Evolutionary conservation across 331 rosid species (phyloP), one percentile per base, ranked within the genome.

Genomic region (Phaseolus coccineus): DNA sequence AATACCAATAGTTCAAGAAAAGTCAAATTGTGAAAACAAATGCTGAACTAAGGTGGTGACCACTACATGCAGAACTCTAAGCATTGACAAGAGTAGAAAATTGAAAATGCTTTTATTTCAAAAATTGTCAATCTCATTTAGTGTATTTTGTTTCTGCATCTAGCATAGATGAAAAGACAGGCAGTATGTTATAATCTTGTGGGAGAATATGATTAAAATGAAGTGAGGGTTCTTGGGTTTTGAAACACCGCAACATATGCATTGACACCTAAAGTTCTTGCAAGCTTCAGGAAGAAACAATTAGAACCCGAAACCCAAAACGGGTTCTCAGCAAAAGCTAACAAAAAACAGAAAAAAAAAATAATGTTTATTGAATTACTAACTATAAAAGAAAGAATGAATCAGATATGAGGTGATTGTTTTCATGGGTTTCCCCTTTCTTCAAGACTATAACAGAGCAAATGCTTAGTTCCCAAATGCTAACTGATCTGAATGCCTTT

Each of bases 211-310:
- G 48, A 77, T 71, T 27, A 80, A 85, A 82, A 70, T 55, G 89
- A 88, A 90, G 85, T 87, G 44, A 84, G 87, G 79, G 82, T 81
- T 69, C 76, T 84, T 71, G 84, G 91, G 87, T 86, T 86, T 80
- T 84, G 79, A 76, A 78, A 71, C 85, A 83, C 85, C 55, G 85
- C 14, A 15, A 88, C 78, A 81, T 88, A 27, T 85, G 86, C 87
- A 87, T 67, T 87, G 88, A 35, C 90, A 82, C 82, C 82, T 71
- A 61, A 30, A 77, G 39, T 76, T 81, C 87, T 39, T 84, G 85
- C 19, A 73, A 87, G 78, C 59, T 55, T 40, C 8, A 19, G 48
- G 27, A 42, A 31, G 46, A 4, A 31, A 47, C 2, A 14, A 3
- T 37, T 64, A 16, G 3, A 6, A 35, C 39, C 30, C 4, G 5